Evolutionary conservation across 306 rosid species (phyloP).

Genomic region (Luffa acutangula): DNA sequence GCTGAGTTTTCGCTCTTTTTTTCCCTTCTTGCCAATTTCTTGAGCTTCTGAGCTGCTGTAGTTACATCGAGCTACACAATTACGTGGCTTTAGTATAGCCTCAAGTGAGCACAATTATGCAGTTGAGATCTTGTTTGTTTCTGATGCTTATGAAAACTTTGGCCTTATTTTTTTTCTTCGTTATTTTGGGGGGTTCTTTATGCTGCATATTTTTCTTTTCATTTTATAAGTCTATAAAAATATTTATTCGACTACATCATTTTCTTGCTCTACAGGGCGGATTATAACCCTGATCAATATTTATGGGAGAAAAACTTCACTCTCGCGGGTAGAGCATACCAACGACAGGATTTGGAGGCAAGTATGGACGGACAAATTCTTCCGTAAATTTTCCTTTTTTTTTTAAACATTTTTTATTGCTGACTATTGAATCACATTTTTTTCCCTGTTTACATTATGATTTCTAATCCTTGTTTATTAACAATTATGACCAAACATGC

Average conservation of each 20-base stretch:
- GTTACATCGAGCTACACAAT: background rate
- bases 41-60: background rate
- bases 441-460: conserved; percentile 5
- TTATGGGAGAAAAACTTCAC: conserved; percentile 88
- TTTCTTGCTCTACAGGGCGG: conserved; percentile 56
- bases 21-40: background rate
- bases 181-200: background rate
- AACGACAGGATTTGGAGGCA: conserved; percentile 97
- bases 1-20: background rate
- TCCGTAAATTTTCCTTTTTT: background rate
- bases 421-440: background rate
- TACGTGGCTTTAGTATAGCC: background rate
- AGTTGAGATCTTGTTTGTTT: background rate
- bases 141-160: background rate
- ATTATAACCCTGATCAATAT: conserved; percentile 85
- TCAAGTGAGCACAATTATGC: background rate
- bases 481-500: conserved; percentile 25
- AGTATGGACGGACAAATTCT: conserved; percentile 47
- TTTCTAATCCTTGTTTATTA: conserved; percentile 19
- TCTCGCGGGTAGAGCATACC: conserved; percentile 70
- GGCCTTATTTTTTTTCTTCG: background rate
- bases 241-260: conserved; percentile 13
- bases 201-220: background rate
- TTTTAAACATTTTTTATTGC: no score
- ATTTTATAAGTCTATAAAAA: background rate